Conservation (phyloP, 2,329 filamentous ascomycete species). For the Fusarium solani-melongenae region DNA sequence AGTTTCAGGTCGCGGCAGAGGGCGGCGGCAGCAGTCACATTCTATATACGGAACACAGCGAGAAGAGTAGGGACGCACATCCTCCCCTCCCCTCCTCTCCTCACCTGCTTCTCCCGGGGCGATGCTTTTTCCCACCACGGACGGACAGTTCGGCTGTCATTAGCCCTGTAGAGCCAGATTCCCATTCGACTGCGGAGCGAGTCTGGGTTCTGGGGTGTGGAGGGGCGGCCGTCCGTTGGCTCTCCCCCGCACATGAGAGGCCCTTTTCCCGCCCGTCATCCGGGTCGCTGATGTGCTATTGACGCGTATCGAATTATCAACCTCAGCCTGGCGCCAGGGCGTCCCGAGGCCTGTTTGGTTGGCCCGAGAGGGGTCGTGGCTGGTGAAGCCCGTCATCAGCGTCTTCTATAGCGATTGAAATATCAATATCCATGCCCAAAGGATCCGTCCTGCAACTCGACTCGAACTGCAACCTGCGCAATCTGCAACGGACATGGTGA, state of each 20-base stretch:
- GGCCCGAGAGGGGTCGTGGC: conserved; percentile 19
- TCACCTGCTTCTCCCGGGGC: conserved; percentile 3
- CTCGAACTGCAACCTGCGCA: not conserved
- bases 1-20: conserved; percentile 36
- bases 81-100: conserved; percentile 2
- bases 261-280: conserved; percentile 19
- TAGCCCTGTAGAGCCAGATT: conserved; percentile 25
- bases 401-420: conserved; percentile 1
- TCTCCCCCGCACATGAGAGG: conserved; percentile 39
- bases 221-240: conserved; percentile 35
- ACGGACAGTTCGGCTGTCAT: conserved; percentile 7
- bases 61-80: conserved; percentile 9
- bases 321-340: conserved; percentile 23
- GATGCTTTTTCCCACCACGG: conserved; percentile 7
- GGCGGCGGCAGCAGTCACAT: conserved; percentile 38
- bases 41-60: conserved; percentile 40
- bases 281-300: conserved; percentile 35
- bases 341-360: conserved; percentile 29
- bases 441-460: conserved; percentile 13
- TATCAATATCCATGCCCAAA: conserved; percentile 10
- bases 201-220: conserved; percentile 38
- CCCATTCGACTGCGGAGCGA: conserved; percentile 30
- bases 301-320: conserved; percentile 35
- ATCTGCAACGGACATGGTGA: conserved; percentile 1
- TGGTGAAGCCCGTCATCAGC: conserved; percentile 26